phyloP scores from a whole-genome alignment of 2,329 filamentous ascomycete species.

The Aureobasidium sp. region DNA sequence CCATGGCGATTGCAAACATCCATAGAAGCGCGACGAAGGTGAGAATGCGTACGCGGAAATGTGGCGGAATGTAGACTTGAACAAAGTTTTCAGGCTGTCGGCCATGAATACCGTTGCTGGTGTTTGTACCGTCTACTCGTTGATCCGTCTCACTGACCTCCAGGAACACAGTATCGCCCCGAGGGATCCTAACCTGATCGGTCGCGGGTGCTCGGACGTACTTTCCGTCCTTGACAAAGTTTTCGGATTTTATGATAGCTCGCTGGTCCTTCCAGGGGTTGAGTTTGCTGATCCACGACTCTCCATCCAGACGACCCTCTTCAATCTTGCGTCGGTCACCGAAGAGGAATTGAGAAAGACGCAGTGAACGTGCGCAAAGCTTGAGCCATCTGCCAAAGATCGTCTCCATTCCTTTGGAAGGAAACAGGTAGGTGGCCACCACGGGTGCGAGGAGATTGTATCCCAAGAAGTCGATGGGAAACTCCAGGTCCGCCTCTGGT shows the following conservation, averaged over 20 bases:
- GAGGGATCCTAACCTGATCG: conserved; percentile 89
- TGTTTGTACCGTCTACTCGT: conserved; percentile 46
- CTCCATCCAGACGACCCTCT: conserved; percentile 55
- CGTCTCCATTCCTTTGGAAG: conserved; percentile 70
- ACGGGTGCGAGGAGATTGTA: conserved; percentile 96
- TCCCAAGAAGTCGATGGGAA: conserved; percentile 86
- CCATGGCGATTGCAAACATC: conserved; percentile 83
- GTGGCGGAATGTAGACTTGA: conserved; percentile 67
- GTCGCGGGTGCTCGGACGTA: conserved; percentile 92
- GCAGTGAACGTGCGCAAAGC: conserved; percentile 67
- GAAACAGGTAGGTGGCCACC: conserved; percentile 73
- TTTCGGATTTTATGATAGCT: conserved; percentile 18
- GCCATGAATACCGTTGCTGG: conserved; percentile 24
- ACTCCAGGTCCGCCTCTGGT: conserved; percentile 85
- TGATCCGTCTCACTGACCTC: conserved; percentile 61
- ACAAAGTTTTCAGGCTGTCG: conserved; percentile 37
- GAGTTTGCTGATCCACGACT: conserved; percentile 8
- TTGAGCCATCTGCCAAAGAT: conserved; percentile 98
- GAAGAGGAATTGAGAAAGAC: conserved; percentile 89
- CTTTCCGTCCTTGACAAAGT: conserved; percentile 60
- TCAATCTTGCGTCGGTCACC: conserved; percentile 74
- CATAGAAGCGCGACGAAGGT: conserved; percentile 85
- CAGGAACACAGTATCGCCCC: conserved; percentile 72
- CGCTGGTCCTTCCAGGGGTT: conserved; percentile 22
- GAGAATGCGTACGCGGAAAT: conserved; percentile 71